A percentile compares a stretch with the other conserved stretches of the same genome.
Evolutionary conservation across 1,139 yeast species (phyloP).

Genomic region (Pneumocystis jirovecii): DNA sequence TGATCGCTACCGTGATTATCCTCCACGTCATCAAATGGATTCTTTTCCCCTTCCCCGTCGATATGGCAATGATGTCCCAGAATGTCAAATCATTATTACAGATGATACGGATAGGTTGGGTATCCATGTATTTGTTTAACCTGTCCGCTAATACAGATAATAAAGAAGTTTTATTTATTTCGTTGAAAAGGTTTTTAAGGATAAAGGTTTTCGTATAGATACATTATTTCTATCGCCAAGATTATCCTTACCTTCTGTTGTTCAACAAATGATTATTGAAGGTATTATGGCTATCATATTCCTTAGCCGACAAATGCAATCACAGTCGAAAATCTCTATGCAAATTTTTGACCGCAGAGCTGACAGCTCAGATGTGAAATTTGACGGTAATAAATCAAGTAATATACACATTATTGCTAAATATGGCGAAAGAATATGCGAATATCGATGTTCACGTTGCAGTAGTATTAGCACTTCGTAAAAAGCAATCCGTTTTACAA

Average conservation of each 20-base stretch:
- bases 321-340: constrained; percentile 39
- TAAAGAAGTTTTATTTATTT: constrained; percentile 33
- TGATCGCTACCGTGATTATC: not conserved
- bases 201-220: constrained; percentile 36
- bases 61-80: constrained; percentile 27
- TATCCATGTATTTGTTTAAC: not conserved
- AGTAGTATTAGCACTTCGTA: constrained; percentile 31
- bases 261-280: constrained; percentile 67
- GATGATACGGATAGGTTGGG: constrained; percentile 39
- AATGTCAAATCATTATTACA: constrained; percentile 54
- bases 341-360: constrained; percentile 57
- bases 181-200: constrained; percentile 41
- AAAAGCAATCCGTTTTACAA: constrained; percentile 15
- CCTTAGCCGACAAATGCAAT: constrained; percentile 34
- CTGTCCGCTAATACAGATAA: constrained; percentile 13
- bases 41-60: constrained; percentile 14
- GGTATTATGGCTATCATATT: constrained; percentile 64
- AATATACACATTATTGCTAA: no score
- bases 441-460: constrained; percentile 53
- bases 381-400: constrained; percentile 30
- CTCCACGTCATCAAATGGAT: constrained; percentile 18
- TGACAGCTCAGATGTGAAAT: constrained; percentile 55
- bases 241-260: constrained; percentile 38
- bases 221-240: constrained; percentile 37
- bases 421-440: constrained; percentile 34